A percentile compares a stretch with the other conserved stretches of the same genome.
Evolutionary conservation across 2,329 filamentous ascomycete species (phyloP).

Genomic region (Mycosphaerelloides madeirae): DNA sequence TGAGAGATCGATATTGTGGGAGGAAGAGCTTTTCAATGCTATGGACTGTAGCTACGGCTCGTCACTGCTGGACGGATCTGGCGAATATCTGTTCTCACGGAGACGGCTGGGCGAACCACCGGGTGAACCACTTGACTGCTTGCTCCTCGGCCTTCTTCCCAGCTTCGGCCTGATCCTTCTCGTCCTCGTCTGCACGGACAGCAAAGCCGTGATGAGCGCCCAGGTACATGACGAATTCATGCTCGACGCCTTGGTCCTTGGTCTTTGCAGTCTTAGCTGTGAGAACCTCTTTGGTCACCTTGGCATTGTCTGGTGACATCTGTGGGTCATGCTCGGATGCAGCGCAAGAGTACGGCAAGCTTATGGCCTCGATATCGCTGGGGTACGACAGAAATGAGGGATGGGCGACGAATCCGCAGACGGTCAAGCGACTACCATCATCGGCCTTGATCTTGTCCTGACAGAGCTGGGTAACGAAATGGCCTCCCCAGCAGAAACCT

Average conservation of each 20-base stretch:
- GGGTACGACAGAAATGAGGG: constrained; percentile 33
- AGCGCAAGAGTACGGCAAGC: constrained; percentile 33
- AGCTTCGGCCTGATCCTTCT: constrained; percentile 29
- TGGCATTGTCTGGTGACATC: constrained; percentile 30
- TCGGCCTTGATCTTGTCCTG: constrained; percentile 28
- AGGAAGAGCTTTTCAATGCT: not conserved
- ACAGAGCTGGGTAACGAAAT: constrained; percentile 33
- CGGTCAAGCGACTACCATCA: constrained; percentile 29
- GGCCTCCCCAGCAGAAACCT: constrained; percentile 33
- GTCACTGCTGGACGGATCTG: not conserved
- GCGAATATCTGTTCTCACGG: not conserved
- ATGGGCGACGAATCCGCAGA: constrained; percentile 35
- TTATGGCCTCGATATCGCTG: constrained; percentile 31
- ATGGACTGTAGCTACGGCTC: too few species aligned
- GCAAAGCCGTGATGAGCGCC: constrained; percentile 37
- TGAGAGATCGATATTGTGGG: too few species aligned
- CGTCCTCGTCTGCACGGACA: constrained; percentile 30
- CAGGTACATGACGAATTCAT: constrained; percentile 36
- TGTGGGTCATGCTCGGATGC: constrained; percentile 29
- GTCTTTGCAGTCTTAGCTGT: constrained; percentile 31
- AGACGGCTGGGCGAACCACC: constrained; percentile 28
- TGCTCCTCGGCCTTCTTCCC: constrained; percentile 37
- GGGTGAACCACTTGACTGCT: constrained; percentile 36
- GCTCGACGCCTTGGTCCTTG: constrained; percentile 31
- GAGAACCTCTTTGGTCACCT: constrained; percentile 32